Base-by-base conservation (phyloP, 176 grass and related monocot species). In the Oryza rufipogon region DNA sequence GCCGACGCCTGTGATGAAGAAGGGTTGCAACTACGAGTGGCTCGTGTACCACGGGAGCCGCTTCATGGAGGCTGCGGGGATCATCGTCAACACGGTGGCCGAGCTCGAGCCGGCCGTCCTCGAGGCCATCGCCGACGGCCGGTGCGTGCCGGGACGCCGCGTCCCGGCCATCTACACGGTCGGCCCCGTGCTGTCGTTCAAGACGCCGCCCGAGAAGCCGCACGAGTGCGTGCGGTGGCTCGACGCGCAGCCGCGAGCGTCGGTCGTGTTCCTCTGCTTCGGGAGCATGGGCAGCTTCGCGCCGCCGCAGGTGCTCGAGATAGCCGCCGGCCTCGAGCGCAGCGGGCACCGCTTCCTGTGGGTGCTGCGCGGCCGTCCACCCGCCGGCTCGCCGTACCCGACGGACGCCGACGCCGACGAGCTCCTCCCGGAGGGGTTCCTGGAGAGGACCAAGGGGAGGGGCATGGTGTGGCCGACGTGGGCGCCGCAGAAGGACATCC, bases 231-330 rank as follows among this genome's bases (percentile, higher is more conserved):
- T 94, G 15, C 15, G 48, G 64, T 94, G 92, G 92, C 81, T 94
- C 2, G 90, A 94, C 39, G 58, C 46, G 44, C 92, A 92, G 48
- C 87, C 90, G 45, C 63, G 69, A 44, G 75, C 20, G 54, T 92
- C 92, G 0, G 92, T 94, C 51, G 81, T 86, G 71, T 73, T 94
- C 52, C 82, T 94, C 75, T 94, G 92, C 68, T 94, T 94, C 70
- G 92, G 92, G 20, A 94, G 92, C 85, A 86, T 85, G 85, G 92
- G 90, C 65, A 77, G 68, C 65, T 94, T 94, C 82, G 70, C 82
- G 0, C 61, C 77, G 56, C 22, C 81, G 39, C 92, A 94, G 87
- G 85, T 89, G 54, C 20, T 15, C 66, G 87, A 92, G 87, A 92
- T 94, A 20, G 72, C 89, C 16, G 36, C 33, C 6, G 92, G 73